These are phyloP conservation scores for Gymnopus androsaceus DNA, from an alignment of 1,284 basidiomycete species.

Conservation along the genomic window DNA sequence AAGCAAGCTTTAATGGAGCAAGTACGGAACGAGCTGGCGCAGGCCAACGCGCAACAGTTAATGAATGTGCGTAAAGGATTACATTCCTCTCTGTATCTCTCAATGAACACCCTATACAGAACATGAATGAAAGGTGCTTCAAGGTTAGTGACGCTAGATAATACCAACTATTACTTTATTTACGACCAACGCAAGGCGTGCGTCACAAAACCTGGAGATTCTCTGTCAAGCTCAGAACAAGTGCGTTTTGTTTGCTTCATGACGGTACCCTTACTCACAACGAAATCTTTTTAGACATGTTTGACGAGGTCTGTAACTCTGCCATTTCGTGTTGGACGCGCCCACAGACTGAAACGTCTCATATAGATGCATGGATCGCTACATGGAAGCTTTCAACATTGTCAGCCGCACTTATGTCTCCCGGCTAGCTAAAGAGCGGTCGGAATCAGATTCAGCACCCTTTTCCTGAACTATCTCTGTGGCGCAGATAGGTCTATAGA, in stretches of 20 bases:
- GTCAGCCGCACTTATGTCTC: conserved; percentile 68
- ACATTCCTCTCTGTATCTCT: background rate
- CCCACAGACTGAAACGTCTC: no score
- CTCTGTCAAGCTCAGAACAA: conserved; percentile 74
- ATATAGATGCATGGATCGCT: no score
- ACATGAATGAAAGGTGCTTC: conserved; percentile 78
- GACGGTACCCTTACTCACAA: background rate
- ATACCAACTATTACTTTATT: no score
- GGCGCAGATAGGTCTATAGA: no score
- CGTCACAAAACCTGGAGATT: conserved; percentile 73
- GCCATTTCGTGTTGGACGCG: no score
- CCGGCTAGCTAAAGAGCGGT: conserved; percentile 54
- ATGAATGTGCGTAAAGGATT: conserved; percentile 62
- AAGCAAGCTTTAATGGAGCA: conserved; percentile 74
- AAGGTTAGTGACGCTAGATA: no score
- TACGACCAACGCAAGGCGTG: no score
- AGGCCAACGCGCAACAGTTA: conserved; percentile 79
- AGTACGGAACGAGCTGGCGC: conserved; percentile 70
- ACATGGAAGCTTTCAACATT: no score
- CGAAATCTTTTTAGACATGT: conserved; percentile 56
- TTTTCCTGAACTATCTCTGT: background rate
- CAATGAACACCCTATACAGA: conserved; percentile 41
- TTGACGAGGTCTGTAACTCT: conserved; percentile 73
- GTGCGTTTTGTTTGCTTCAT: conserved; percentile 41
- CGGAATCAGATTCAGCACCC: conserved; percentile 11